phyloP scores from a whole-genome alignment of 2,329 filamentous ascomycete species.

The Talaromyces marneffei region DNA sequence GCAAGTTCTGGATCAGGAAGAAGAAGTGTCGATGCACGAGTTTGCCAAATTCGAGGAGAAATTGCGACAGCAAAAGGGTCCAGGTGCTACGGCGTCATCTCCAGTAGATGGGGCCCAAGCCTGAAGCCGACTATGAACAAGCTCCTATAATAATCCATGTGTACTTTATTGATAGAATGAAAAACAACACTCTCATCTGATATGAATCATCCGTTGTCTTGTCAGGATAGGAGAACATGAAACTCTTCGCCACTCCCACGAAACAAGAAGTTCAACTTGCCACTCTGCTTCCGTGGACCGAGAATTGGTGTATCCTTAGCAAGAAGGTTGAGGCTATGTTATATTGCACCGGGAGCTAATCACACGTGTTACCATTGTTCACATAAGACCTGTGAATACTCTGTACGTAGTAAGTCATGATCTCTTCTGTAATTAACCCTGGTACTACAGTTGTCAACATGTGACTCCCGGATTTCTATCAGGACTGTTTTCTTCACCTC shows the following conservation, averaged over 20 bases:
- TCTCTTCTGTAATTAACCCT: neutral
- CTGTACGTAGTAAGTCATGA: no score
- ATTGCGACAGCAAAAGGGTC: slow-evolving; percentile 53
- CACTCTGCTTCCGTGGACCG: neutral
- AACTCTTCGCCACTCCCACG: neutral
- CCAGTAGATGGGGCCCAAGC: slow-evolving; percentile 48
- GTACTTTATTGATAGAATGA: slow-evolving; percentile 3
- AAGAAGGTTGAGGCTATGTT: neutral
- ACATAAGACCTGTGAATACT: neutral
- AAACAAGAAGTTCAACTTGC: neutral
- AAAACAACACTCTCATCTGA: neutral
- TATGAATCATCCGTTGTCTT: neutral
- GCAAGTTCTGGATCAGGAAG: slow-evolving; percentile 85
- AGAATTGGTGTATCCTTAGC: neutral
- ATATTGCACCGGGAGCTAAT: neutral
- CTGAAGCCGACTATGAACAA: neutral
- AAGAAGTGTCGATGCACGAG: slow-evolving; percentile 77
- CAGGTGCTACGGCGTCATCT: slow-evolving; percentile 45
- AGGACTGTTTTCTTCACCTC: neutral
- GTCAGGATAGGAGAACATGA: neutral
- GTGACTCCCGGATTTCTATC: neutral
- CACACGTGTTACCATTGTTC: neutral
- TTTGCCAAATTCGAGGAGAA: slow-evolving; percentile 96
- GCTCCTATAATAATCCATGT: neutral
- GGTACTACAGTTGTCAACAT: neutral